Evolutionary conservation across 2,329 filamentous ascomycete species (phyloP), one percentile per base, ranked within the genome.

Genomic region (Calonectria pteridis): DNA sequence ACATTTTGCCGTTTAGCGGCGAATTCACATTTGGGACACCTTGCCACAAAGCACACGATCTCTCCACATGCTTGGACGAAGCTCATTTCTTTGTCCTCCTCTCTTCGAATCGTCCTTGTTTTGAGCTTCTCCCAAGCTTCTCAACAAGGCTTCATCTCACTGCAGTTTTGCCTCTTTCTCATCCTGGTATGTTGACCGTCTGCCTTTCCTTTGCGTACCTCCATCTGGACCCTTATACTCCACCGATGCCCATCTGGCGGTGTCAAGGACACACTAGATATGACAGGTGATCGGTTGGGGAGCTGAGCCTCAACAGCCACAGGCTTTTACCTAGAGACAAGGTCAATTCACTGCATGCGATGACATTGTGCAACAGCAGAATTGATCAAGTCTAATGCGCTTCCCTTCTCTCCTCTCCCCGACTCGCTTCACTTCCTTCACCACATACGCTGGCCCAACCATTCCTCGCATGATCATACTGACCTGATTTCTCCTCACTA

Each of bases 11-110:
- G 65, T 66, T 70, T 75, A 78, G 76, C 58, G 74, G 78, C 78
- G 69, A 75, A 74, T 79, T 81, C 73, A 31, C 53, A 72, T 79
- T 79, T 68, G 80, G 81, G 82, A 82, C 83, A 84, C 83, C 79
- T 84, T 84, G 79, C 82, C 80, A 78, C 74, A 82, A 82, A 71
- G 79, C 77, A 82, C 81, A 79, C 81, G 79, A 81, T 76, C 75
- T 78, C 43, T 78, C 80, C 76, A 76, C 76, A 73, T 70, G 72
- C 46, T 73, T 69, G 53, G 31, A 74, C 73, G 75, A 75, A 80
- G 78, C 78, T 76, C 76, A 55, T 72, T 55, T 58, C 67, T 75
- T 67, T 64, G 49, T 63, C 51, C 51, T 55, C 43, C 50, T 67
- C 37, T 50, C 26, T 58, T 71, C 65, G 40, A 72, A 70, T 74